Percentiles rank a stretch among this genome's conserved stretches.
These are phyloP conservation scores for Cyberlindnera petersonii DNA, from an alignment of 805 yeast genomes.

Conservation along the genomic window DNA sequence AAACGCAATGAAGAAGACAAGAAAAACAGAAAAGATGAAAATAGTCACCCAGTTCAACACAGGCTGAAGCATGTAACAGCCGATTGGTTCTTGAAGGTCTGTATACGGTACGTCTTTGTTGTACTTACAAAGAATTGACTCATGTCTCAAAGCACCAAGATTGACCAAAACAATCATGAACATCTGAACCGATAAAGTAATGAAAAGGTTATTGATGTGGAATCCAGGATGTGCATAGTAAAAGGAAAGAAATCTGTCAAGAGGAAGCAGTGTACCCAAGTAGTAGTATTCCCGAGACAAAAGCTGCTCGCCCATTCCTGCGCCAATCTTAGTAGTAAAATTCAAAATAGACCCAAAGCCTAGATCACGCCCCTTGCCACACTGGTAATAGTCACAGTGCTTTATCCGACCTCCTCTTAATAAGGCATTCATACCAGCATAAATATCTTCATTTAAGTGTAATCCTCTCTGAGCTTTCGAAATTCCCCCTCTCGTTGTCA, in stretches of 20 bases:
- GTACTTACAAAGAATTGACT: slow-evolving; percentile 64
- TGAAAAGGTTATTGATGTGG: slow-evolving; percentile 86
- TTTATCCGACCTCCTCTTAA: slow-evolving; percentile 81
- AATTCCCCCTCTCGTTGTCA: slow-evolving; percentile 85
- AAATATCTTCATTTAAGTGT: slow-evolving; percentile 80
- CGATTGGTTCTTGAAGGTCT: slow-evolving; percentile 69
- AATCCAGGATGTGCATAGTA: slow-evolving; percentile 97
- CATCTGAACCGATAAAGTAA: slow-evolving; percentile 79
- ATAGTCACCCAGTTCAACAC: slow-evolving; percentile 88
- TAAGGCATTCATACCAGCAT: slow-evolving; percentile 80
- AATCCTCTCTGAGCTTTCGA: slow-evolving; percentile 82
- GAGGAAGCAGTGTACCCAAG: slow-evolving; percentile 82
- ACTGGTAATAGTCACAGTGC: slow-evolving; percentile 93
- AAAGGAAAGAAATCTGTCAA: slow-evolving; percentile 86
- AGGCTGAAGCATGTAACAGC: slow-evolving; percentile 83
- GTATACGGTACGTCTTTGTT: slow-evolving; percentile 66
- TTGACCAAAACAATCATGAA: slow-evolving; percentile 78
- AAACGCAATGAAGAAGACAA: slow-evolving; percentile 89
- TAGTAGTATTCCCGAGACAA: slow-evolving; percentile 88
- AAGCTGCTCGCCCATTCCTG: slow-evolving; percentile 98
- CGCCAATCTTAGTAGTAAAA: slow-evolving; percentile 93
- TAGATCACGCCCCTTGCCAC: slow-evolving; percentile 94
- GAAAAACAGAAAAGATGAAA: slow-evolving; percentile 84
- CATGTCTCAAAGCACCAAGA: slow-evolving; percentile 74
- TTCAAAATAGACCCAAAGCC: slow-evolving; percentile 91